phyloP scores from a whole-genome alignment of 441 rosid genomes.

The Kokia cookei region DNA sequence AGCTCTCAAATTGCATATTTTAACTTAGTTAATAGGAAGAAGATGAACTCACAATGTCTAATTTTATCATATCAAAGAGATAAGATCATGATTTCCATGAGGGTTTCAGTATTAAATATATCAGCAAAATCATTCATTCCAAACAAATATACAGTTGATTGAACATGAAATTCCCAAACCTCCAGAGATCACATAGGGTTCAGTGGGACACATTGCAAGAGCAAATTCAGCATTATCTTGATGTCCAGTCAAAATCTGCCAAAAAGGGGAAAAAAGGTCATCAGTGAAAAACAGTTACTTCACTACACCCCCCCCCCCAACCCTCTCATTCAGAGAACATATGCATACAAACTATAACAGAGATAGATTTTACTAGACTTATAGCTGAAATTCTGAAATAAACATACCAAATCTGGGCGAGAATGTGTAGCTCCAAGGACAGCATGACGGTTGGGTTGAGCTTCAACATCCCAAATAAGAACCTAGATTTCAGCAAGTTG shows the following conservation, averaged over 20 bases:
- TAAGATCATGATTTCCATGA: not conserved
- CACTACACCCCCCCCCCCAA: not conserved
- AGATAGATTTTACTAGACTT: not conserved
- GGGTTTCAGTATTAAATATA: not conserved
- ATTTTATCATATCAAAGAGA: not conserved
- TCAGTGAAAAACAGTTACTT: not conserved
- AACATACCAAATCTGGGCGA: slow-evolving; percentile 85
- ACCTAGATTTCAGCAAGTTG: slow-evolving; percentile 38
- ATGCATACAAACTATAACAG: not conserved
- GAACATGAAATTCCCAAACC: slow-evolving; percentile 35
- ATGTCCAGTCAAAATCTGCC: slow-evolving; percentile 93
- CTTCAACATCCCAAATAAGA: slow-evolving; percentile 97
- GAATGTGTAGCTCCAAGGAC: slow-evolving; percentile 84
- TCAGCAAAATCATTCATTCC: not conserved
- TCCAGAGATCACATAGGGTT: slow-evolving; percentile 98
- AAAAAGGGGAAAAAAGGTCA: slow-evolving; percentile 6
- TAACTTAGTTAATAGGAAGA: not conserved
- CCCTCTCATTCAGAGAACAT: not conserved
- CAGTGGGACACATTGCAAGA: slow-evolving; percentile 96
- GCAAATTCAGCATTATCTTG: slow-evolving; percentile 99
- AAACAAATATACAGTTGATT: not conserved
- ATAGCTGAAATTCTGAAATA: not conserved
- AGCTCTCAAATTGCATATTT: not conserved
- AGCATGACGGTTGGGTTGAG: slow-evolving; percentile 97
- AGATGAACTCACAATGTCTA: not conserved